A percentile compares a stretch with the other conserved stretches of the same genome.
Evolutionary conservation across 139 green algal species (phyloP).

Genomic region (Mychonastes homosphaera): DNA sequence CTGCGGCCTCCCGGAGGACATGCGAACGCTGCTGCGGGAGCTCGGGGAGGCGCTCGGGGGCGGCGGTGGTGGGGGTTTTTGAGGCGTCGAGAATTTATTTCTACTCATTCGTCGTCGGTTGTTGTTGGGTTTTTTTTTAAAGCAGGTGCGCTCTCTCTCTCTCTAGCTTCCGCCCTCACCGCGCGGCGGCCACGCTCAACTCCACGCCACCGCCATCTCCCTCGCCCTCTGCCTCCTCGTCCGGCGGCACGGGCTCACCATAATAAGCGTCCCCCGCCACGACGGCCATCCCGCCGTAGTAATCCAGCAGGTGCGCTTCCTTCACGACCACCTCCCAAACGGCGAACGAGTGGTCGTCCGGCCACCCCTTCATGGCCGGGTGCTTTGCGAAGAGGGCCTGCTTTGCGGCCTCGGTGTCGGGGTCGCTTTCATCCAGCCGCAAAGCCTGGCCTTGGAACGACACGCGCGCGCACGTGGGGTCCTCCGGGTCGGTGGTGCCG

Average conservation of each 20-base stretch:
- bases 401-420: too few species aligned
- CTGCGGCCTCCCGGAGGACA: conserved; percentile 50
- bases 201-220: not conserved
- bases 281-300: too few species aligned
- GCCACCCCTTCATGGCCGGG: too few species aligned
- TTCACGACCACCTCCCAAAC: too few species aligned
- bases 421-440: too few species aligned
- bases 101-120: not conserved
- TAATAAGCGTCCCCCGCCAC: too few species aligned
- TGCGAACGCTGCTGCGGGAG: conserved; percentile 17
- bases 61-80: not conserved
- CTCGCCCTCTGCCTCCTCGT: not conserved
- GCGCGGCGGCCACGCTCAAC: not conserved
- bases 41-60: not conserved
- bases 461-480: conserved; percentile 2
- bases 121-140: not conserved
- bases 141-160: not conserved
- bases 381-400: too few species aligned
- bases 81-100: not conserved
- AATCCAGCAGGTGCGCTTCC: too few species aligned
- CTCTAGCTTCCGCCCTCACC: not conserved
- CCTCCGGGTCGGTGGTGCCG: conserved; percentile 2
- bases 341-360: too few species aligned
- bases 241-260: not conserved
- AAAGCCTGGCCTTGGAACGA: too few species aligned